phyloP scores from a whole-genome alignment of 306 rosid species.

The Neltuma alba region DNA sequence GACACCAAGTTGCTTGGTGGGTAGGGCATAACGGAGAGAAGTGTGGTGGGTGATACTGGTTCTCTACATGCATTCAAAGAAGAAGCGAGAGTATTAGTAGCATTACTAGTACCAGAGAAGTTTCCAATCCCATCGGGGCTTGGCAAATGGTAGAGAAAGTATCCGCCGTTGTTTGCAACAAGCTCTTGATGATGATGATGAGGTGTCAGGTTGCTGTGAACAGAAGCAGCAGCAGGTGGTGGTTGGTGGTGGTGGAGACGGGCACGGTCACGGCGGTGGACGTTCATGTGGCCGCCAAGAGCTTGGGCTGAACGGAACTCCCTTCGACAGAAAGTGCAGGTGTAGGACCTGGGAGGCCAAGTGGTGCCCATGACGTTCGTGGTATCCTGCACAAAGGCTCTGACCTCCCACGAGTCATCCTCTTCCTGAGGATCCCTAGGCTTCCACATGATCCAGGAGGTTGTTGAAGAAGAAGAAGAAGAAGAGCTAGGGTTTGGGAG shows the following conservation, averaged over 20 bases:
- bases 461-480: neutral
- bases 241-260: slow-evolving; percentile 57
- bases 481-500: slow-evolving; percentile 47
- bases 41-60: slow-evolving; percentile 45
- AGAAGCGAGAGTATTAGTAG: neutral
- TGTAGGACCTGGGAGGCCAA: slow-evolving; percentile 87
- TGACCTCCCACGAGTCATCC: slow-evolving; percentile 84
- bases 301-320: slow-evolving; percentile 88
- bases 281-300: slow-evolving; percentile 90
- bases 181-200: slow-evolving; percentile 49
- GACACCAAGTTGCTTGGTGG: slow-evolving; percentile 33
- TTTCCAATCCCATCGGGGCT: slow-evolving; percentile 42
- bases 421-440: slow-evolving; percentile 51
- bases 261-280: slow-evolving; percentile 91
- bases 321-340: slow-evolving; percentile 72
- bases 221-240: neutral
- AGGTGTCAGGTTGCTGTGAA: slow-evolving; percentile 25
- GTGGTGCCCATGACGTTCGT: slow-evolving; percentile 69
- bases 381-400: slow-evolving; percentile 79
- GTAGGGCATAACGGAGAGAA: slow-evolving; percentile 46
- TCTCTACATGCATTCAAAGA: slow-evolving; percentile 32
- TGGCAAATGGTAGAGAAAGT: slow-evolving; percentile 56
- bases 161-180: slow-evolving; percentile 34
- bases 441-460: slow-evolving; percentile 57
- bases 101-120: slow-evolving; percentile 1